Conservation (phyloP, 2,329 filamentous ascomycete genomes). For the Dactylellina sp. region DNA sequence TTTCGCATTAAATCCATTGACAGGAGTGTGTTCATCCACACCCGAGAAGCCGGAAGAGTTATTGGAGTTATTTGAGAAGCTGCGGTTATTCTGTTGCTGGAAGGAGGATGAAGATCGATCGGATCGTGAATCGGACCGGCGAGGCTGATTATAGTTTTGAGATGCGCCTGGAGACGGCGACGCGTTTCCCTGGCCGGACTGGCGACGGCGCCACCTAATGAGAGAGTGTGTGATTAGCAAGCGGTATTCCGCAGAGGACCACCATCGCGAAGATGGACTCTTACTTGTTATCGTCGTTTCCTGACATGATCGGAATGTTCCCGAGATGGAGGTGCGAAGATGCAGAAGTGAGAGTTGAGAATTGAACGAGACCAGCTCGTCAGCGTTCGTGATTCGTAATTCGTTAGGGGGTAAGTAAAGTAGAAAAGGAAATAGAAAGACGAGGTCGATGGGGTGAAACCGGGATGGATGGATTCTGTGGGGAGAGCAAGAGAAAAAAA, state of each 20-base stretch:
- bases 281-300: constrained; percentile 51
- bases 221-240: background rate
- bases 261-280: background rate
- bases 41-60: constrained; percentile 36
- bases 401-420: constrained; percentile 16
- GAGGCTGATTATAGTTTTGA: constrained; percentile 52
- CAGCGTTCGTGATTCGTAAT: constrained; percentile 35
- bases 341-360: background rate
- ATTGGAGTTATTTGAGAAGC: constrained; percentile 32
- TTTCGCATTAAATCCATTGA: constrained; percentile 52
- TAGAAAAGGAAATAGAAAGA: constrained; percentile 15
- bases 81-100: constrained; percentile 47
- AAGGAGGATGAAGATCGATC: constrained; percentile 39
- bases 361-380: constrained; percentile 44
- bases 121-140: constrained; percentile 48
- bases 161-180: constrained; percentile 41
- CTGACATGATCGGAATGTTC: constrained; percentile 32
- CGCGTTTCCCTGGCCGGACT: constrained; percentile 49
- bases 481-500: background rate
- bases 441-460: background rate
- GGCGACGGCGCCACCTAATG: constrained; percentile 51
- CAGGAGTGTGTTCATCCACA: constrained; percentile 45
- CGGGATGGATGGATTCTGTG: constrained; percentile 1
- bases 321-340: background rate
- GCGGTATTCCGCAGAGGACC: background rate